Percentiles rank a stretch among this genome's conserved stretches.
Evolutionary conservation across 805 yeast species (phyloP).

Genomic region (Komagataella phaffii): DNA sequence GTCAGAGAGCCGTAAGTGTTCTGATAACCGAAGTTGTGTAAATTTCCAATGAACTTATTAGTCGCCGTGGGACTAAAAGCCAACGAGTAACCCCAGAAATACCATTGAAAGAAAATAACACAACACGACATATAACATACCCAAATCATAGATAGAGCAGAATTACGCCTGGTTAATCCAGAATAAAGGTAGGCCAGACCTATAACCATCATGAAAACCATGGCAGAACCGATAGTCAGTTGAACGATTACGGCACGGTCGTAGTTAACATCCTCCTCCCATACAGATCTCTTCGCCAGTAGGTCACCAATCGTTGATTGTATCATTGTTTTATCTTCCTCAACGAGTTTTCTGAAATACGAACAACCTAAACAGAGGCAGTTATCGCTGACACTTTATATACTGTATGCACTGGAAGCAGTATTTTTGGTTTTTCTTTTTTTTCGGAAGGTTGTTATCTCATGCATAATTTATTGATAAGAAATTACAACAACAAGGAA

Average conservation of each 20-base stretch:
- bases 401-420: neutral
- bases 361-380: neutral
- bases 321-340: neutral
- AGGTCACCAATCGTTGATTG: neutral
- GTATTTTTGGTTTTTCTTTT: neutral
- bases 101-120: constrained; percentile 82
- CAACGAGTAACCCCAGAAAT: constrained; percentile 94
- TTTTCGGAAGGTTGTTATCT: neutral
- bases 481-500: neutral
- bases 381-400: neutral
- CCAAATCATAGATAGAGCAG: constrained; percentile 83
- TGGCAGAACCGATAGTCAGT: constrained; percentile 46
- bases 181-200: constrained; percentile 89
- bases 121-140: constrained; percentile 60
- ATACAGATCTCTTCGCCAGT: constrained; percentile 10
- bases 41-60: constrained; percentile 79
- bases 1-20: constrained; percentile 37
- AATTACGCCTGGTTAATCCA: constrained; percentile 80
- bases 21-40: constrained; percentile 71
- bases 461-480: neutral
- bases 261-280: constrained; percentile 16
- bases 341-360: neutral
- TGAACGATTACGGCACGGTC: constrained; percentile 34
- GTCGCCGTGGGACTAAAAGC: constrained; percentile 75
- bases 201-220: constrained; percentile 87